Evolutionary conservation across 2,329 filamentous ascomycete species (phyloP), one percentile per base, ranked within the genome.

Genomic region (Cryphonectria parasitica): DNA sequence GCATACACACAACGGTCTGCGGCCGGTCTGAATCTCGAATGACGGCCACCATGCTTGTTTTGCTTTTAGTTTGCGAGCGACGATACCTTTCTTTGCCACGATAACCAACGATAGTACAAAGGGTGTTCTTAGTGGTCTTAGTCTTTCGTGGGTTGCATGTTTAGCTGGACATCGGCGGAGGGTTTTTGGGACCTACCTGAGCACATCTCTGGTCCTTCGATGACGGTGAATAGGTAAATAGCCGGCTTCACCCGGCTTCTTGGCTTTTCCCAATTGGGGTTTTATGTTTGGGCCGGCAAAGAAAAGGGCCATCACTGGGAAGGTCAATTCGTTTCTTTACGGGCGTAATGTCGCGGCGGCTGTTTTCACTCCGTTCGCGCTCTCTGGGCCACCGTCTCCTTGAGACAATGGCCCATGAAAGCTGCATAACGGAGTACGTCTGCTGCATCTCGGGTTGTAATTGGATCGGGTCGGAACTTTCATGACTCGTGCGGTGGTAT

Each of bases 401-500:
- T 28, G 25, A 58, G 25, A 28, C 25, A 60, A n/a, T 10, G 19
- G 34, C 17, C 19, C 39, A 5, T 19, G 28, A 39, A 39, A 39
- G 19, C 17, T 61, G 56, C 52, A 58, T 34, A 19, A 19, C 28
- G 25, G 15, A 58, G 28, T 1, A 19, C 25, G 25, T 56, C 54
- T 39, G 31, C 58, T 39, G 10, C 31, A 61, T 61, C 31, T 61
- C 58, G 34, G 34, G 58, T 39, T 13, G 22, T 15, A 58, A 25
- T 17, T 60, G 31, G 58, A 39, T 61, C 10, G 58, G 58, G 34
- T 61, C 19, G 58, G 34, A 39, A 39, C 25, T 19, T n/a, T 36
- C 56, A 61, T 61, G 58, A 61, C 58, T 61, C 58, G 34, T 61
- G 58, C 19, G 34, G 34, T 39, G n/a, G n/a, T 19, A 64, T 64